Evolutionary conservation across 31 red algal genomes (phyloP).

Genomic region (Asparagopsis taxiformis): DNA sequence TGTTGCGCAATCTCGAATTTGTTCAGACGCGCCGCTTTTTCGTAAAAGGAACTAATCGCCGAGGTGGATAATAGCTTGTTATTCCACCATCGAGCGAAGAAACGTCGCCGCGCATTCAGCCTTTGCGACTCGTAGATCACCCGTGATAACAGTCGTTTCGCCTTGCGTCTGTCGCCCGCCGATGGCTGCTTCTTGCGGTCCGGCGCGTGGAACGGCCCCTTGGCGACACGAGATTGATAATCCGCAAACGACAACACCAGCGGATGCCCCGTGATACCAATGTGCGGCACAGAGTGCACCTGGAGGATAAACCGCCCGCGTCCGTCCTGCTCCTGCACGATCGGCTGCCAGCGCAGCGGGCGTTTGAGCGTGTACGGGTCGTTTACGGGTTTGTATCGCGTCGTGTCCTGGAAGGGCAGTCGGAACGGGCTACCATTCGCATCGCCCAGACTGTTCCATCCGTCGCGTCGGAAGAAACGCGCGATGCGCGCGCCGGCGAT

Average conservation of each 20-base stretch:
- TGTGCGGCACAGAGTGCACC: constrained; percentile 33
- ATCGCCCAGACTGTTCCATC: constrained; percentile 43
- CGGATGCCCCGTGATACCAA: constrained; percentile 17
- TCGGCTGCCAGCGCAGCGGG: constrained; percentile 49
- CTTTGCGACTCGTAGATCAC: constrained; percentile 2
- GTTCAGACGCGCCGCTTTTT: constrained; percentile 9
- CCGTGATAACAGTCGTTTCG: not conserved
- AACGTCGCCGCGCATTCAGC: constrained; percentile 23
- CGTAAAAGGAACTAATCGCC: constrained; percentile 45
- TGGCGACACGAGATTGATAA: not conserved
- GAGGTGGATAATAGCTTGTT: constrained; percentile 60
- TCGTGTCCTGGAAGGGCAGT: constrained; percentile 13
- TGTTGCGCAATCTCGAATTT: constrained; percentile 41
- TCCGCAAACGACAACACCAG: constrained; percentile 11
- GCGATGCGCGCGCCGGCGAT: not conserved
- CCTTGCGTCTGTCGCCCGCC: constrained; percentile 1
- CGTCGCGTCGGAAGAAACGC: constrained; percentile 14
- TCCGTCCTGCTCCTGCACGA: constrained; percentile 20
- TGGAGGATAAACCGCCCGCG: constrained; percentile 23
- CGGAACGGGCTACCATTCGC: not conserved
- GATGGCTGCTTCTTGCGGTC: not conserved
- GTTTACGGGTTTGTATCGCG: constrained; percentile 29
- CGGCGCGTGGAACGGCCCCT: constrained; percentile 5
- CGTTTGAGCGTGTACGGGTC: not conserved
- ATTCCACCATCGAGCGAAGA: constrained; percentile 51